phyloP scores from a whole-genome alignment of 1,139 yeast genomes.

The Yamadazyma blattariae region DNA sequence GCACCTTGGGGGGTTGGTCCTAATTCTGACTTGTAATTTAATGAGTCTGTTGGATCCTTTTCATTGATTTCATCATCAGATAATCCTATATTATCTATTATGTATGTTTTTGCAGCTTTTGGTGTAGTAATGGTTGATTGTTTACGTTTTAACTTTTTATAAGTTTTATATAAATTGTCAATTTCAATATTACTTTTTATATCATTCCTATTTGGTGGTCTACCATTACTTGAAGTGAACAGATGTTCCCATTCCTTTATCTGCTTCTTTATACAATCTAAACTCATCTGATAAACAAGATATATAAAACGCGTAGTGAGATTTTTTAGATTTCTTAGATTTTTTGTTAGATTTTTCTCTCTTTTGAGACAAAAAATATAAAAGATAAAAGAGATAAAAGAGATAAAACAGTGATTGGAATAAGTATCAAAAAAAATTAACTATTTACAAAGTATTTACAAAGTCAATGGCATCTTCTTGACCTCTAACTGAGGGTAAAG shows the following conservation, averaged over 20 bases:
- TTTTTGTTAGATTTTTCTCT: neutral
- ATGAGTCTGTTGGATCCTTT: conserved; percentile 2
- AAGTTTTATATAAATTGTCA: conserved; percentile 42
- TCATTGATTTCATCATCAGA: conserved; percentile 10
- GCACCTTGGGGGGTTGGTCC: conserved; percentile 80
- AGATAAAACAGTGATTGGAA: no score
- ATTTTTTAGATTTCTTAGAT: neutral
- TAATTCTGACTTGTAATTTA: conserved; percentile 29
- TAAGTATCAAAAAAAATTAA: neutral
- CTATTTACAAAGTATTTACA: conserved; percentile 2
- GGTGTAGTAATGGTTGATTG: conserved; percentile 1
- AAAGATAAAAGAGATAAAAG: no score
- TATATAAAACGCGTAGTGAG: neutral
- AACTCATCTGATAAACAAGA: neutral
- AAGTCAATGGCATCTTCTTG: neutral
- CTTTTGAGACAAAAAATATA: neutral
- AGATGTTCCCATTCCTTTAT: conserved; percentile 65
- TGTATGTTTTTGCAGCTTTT: neutral
- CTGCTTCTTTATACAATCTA: conserved; percentile 19
- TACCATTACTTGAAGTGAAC: conserved; percentile 40
- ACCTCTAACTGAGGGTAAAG: neutral
- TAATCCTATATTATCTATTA: conserved; percentile 8
- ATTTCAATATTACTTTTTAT: conserved; percentile 47
- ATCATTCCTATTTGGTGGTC: conserved; percentile 54
- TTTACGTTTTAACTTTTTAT: conserved; percentile 20